Percentiles rank a stretch among this genome's conserved stretches.
Evolutionary conservation across 2,329 filamentous ascomycete species (phyloP).

Genomic region (Fonsecaea erecta): DNA sequence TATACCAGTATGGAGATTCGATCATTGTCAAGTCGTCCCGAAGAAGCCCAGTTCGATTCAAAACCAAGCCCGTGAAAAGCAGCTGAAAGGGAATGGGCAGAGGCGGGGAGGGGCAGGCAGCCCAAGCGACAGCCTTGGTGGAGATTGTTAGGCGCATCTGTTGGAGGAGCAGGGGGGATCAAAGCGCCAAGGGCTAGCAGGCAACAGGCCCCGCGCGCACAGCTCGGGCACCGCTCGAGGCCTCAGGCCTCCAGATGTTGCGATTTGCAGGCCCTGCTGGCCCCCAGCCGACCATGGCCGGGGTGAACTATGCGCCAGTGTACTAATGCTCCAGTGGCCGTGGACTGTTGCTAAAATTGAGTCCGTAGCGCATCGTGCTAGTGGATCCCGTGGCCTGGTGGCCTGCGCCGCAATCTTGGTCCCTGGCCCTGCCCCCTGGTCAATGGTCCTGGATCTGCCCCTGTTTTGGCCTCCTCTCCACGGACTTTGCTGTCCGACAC

Average conservation of each 20-base stretch:
- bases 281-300: background rate
- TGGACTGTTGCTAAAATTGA: constrained; percentile 33
- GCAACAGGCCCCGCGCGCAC: background rate
- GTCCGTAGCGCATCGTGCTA: constrained; percentile 32
- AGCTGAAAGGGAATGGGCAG: background rate
- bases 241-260: constrained; percentile 1
- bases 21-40: background rate
- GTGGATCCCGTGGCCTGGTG: background rate
- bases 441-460: constrained; percentile 6
- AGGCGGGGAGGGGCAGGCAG: background rate
- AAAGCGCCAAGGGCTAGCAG: background rate
- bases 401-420: constrained; percentile 32
- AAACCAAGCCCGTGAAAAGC: background rate
- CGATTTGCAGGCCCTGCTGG: background rate
- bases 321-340: too few relatives aligned
- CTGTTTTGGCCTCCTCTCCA: constrained; percentile 23
- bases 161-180: background rate
- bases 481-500: constrained; percentile 31
- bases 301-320: too few relatives aligned
- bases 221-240: constrained; percentile 4
- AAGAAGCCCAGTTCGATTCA: background rate
- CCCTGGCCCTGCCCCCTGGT: background rate
- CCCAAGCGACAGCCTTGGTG: constrained; percentile 14
- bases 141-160: constrained; percentile 6
- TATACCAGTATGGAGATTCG: background rate